Conservation (phyloP, 352 stramenopile species). For the Pythium scleroteichum region DNA sequence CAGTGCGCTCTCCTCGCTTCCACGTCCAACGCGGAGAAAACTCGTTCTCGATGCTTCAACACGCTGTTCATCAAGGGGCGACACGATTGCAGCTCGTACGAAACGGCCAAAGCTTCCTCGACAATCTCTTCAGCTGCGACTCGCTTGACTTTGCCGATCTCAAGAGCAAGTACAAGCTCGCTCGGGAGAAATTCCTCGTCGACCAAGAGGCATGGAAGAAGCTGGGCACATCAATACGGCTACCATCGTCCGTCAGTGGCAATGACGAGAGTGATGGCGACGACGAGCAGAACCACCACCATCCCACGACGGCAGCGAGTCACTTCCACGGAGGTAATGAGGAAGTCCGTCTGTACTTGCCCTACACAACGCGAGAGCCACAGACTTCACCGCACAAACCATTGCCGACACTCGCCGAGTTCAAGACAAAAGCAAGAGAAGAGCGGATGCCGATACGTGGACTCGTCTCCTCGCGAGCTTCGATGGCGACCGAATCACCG, state of each 20-base stretch:
- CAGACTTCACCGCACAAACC: constrained; percentile 45
- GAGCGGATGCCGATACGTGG: constrained; percentile 45
- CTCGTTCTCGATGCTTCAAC: constrained; percentile 51
- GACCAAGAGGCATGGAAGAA: constrained; percentile 10
- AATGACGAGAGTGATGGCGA: constrained; percentile 11
- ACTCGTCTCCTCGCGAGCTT: constrained; percentile 24
- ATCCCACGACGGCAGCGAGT: not conserved
- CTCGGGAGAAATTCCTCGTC: constrained; percentile 7
- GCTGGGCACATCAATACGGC: not conserved
- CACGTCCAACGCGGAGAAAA: constrained; percentile 30
- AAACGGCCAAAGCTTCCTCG: constrained; percentile 52
- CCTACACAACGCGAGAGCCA: constrained; percentile 63
- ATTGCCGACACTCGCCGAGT: constrained; percentile 50
- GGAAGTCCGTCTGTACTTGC: constrained; percentile 42
- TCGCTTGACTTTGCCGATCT: constrained; percentile 33
- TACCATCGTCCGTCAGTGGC: no score
- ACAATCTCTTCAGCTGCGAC: constrained; percentile 34
- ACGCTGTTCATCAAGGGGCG: constrained; percentile 54
- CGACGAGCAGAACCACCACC: not conserved
- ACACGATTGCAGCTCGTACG: constrained; percentile 45
- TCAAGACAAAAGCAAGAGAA: constrained; percentile 41
- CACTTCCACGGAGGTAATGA: not conserved
- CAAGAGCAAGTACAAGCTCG: constrained; percentile 21
- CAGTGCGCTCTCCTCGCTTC: constrained; percentile 7
- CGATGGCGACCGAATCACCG: not conserved